Base-by-base conservation (phyloP, 176 grass and related monocot genomes). In the Carex cristatella region DNA sequence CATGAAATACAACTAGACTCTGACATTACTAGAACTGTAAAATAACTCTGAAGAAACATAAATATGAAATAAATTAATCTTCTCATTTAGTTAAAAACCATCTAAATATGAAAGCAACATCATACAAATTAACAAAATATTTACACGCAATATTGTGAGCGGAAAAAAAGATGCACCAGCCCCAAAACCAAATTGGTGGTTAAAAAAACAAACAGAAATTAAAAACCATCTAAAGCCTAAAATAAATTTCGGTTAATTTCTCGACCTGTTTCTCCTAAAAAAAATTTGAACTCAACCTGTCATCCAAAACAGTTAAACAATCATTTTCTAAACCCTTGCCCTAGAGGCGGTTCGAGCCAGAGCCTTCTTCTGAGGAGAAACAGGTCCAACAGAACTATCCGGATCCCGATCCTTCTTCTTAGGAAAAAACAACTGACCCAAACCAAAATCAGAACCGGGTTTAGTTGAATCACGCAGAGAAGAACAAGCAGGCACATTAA, bases 401-500 rank as follows among this genome's bases (percentile, higher is more conserved):
- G 4, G 4, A 5, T 3, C 4, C 53, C 54, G 83, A 69, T 94
- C 90, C 62, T 86, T 82, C 84, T 94, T 99, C 84, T 91, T 92
- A 37, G 92, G 91, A 69, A 88, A 88, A 86, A 99, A 96, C 80
- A 98, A 87, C 1, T 85, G 85, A 0, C 86, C 81, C 65, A 91
- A 79, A 3, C 86, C 19, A 83, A 96, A 96, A 2, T 96, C 93
- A 0, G 93, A 92, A 1, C 86, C 87, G 12, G 86, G 40, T 79
- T 91, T 91, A 6, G 86, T 33, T 6, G 88, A 79, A 46, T 85
- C 88, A 53, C 88, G 88, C 61, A 88, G 91, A 4, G 97, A 96
- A 86, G 97, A 96, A 86, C 93, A 94, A 11, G 94, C 89, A 0
- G 95, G 92, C 23, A 98, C 89, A 79, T 98, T 98, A 15, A 98